Evolutionary conservation across 768 basidiomycete species (phyloP).

Genomic region (Asterophora parasitica): DNA sequence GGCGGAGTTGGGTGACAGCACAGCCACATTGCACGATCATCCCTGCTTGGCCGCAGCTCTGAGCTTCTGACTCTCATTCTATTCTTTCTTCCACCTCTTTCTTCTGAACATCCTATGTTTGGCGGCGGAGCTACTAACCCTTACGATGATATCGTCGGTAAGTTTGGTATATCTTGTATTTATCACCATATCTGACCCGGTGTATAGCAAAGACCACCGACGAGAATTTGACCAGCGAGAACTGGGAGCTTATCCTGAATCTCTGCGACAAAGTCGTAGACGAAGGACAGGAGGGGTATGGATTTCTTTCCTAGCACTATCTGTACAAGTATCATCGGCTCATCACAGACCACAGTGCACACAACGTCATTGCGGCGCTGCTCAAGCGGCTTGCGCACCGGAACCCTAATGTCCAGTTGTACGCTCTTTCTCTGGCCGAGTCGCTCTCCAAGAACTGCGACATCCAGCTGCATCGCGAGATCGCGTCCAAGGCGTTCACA

Average conservation of each 20-base stretch:
- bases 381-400: conserved; percentile 91
- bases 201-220: conserved; percentile 88
- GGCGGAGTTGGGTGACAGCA: not conserved
- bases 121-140: conserved; percentile 61
- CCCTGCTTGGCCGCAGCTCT: conserved; percentile 3
- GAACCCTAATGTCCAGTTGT: conserved; percentile 95
- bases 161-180: conserved; percentile 4
- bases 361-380: conserved; percentile 76
- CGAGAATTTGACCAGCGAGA: conserved; percentile 90
- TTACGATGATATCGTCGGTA: conserved; percentile 91
- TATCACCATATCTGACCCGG: not conserved
- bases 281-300: conserved; percentile 82
- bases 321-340: not conserved
- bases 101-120: conserved; percentile 50
- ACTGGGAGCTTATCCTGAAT: conserved; percentile 93
- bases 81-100: too few relatives aligned
- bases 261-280: conserved; percentile 96
- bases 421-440: conserved; percentile 83
- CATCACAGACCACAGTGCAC: conserved; percentile 59
- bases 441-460: conserved; percentile 90
- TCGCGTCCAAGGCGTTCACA: conserved; percentile 89
- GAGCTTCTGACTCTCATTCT: too few relatives aligned
- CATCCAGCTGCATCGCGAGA: conserved; percentile 74
- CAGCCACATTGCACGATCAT: not conserved
- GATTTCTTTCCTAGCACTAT: conserved; percentile 6